A percentile compares a stretch with the other conserved stretches of the same genome.
Conservation (phyloP, 2,329 filamentous ascomycete species). For the Pseudocercospora macadamiae region DNA sequence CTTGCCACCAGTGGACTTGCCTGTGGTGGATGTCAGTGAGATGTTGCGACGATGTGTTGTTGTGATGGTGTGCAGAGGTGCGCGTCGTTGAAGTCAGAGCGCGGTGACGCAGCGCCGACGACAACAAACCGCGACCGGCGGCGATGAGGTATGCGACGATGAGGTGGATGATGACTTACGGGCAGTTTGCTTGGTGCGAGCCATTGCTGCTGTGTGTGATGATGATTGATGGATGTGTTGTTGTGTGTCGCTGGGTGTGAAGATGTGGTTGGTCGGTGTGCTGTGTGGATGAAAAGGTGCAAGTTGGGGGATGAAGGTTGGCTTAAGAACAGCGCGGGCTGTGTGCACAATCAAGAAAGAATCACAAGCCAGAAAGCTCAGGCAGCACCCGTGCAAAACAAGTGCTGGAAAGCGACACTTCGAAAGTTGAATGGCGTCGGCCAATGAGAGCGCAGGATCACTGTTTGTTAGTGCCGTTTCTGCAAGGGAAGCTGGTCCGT, state of each 20-base stretch:
- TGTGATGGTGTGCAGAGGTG: slow-evolving; percentile 27
- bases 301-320: slow-evolving; percentile 18
- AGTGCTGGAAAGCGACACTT: slow-evolving; percentile 15
- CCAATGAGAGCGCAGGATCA: slow-evolving; percentile 12
- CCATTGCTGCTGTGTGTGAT: slow-evolving; percentile 48
- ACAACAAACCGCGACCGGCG: slow-evolving; percentile 30
- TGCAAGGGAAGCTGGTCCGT: slow-evolving; percentile 4
- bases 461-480: slow-evolving; percentile 2
- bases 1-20: slow-evolving; percentile 76
- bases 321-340: slow-evolving; percentile 9
- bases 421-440: background rate
- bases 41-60: slow-evolving; percentile 23
- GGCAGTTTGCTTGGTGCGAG: slow-evolving; percentile 60
- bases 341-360: background rate
- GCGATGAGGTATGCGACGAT: slow-evolving; percentile 27
- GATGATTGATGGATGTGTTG: slow-evolving; percentile 35
- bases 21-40: slow-evolving; percentile 50
- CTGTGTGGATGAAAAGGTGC: slow-evolving; percentile 26
- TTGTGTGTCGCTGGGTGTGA: slow-evolving; percentile 27
- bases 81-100: too few relatives aligned
- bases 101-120: slow-evolving; percentile 24
- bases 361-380: slow-evolving; percentile 10
- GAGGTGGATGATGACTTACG: slow-evolving; percentile 48
- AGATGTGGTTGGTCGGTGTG: slow-evolving; percentile 23
- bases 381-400: slow-evolving; percentile 7